Conservation (phyloP, 108 stramenopile species). For the Fistulifera pelliculosa region DNA sequence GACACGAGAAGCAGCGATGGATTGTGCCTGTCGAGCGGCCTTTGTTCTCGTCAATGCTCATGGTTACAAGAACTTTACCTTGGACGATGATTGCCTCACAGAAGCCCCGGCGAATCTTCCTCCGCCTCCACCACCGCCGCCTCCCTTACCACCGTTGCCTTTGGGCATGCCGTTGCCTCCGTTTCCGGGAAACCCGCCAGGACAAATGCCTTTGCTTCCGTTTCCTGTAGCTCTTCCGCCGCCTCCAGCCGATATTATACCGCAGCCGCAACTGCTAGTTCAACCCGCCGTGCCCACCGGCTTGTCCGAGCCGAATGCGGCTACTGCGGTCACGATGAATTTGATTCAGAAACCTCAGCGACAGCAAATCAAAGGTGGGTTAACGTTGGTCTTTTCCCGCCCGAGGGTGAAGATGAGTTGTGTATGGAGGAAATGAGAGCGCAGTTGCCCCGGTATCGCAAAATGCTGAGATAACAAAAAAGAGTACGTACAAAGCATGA, state of each 20-base stretch:
- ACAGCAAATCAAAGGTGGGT: conserved; percentile 45
- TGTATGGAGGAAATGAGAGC: conserved; percentile 55
- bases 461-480: no score
- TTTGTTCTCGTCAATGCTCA: conserved; percentile 77
- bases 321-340: conserved; percentile 2
- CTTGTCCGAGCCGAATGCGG: conserved; percentile 7
- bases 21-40: conserved; percentile 69
- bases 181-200: conserved; percentile 19
- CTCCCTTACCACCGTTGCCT: conserved; percentile 12
- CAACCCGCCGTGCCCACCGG: conserved; percentile 52
- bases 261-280: conserved; percentile 50
- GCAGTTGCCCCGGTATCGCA: conserved; percentile 26
- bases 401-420: conserved; percentile 23
- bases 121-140: conserved; percentile 54
- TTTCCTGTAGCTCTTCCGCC: conserved; percentile 15
- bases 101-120: conserved; percentile 39
- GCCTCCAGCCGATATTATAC: conserved; percentile 53
- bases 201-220: conserved; percentile 10
- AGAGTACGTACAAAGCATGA: no score
- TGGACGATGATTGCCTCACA: conserved; percentile 75
- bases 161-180: conserved; percentile 20
- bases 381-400: conserved; percentile 35
- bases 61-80: conserved; percentile 74
- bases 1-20: conserved; percentile 71
- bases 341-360: conserved; percentile 7